These are phyloP conservation scores for Corchorus capsularis DNA, from an alignment of 345 rosid genomes.

Conservation along the genomic window DNA sequence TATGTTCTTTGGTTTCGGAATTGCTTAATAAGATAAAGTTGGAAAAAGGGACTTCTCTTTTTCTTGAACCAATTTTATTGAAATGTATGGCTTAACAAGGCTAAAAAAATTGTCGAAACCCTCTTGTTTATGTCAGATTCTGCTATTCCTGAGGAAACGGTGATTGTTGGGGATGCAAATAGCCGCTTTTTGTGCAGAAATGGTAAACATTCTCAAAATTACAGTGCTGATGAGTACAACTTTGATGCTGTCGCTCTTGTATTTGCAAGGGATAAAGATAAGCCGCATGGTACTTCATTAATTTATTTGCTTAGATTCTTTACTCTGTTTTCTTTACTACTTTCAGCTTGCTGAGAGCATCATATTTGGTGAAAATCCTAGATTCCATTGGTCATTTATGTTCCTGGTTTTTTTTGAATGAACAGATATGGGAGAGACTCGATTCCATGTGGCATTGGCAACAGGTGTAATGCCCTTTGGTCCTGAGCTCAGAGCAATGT, in stretches of 20 bases:
- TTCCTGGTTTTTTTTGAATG: slow-evolving; percentile 4
- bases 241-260: slow-evolving; percentile 47
- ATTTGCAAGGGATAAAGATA: slow-evolving; percentile 39
- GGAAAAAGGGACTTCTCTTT: not conserved
- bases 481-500: slow-evolving; percentile 36
- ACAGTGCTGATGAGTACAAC: not conserved
- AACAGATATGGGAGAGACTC: slow-evolving; percentile 37
- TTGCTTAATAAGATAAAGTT: not conserved
- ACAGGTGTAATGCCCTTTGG: slow-evolving; percentile 46
- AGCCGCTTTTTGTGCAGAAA: slow-evolving; percentile 31
- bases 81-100: not conserved
- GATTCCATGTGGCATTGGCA: slow-evolving; percentile 40
- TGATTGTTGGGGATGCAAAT: slow-evolving; percentile 45
- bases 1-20: not conserved
- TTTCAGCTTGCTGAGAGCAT: not conserved
- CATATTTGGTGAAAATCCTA: not conserved
- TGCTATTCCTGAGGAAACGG: slow-evolving; percentile 40
- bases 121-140: slow-evolving; percentile 28
- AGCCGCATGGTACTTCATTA: slow-evolving; percentile 31
- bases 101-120: not conserved
- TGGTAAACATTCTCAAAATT: slow-evolving; percentile 1
- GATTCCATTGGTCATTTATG: not conserved
- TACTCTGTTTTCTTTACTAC: not conserved
- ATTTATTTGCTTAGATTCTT: not conserved
- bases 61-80: not conserved